A percentile compares a stretch with the other conserved stretches of the same genome.
phyloP scores from a whole-genome alignment of 108 stramenopile species.

The Mediolabrus comicus region DNA sequence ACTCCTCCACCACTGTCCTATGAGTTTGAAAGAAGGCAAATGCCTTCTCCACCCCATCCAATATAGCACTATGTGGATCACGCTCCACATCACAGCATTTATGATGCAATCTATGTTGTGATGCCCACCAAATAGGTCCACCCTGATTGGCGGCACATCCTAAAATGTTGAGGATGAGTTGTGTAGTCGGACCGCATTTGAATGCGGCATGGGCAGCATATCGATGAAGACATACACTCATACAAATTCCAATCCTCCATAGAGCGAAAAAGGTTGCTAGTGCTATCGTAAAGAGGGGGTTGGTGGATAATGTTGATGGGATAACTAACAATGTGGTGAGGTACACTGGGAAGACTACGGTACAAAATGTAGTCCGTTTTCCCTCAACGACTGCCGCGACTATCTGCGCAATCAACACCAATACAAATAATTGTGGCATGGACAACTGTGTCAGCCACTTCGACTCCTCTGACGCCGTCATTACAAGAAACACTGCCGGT shows the following conservation, averaged over 20 bases:
- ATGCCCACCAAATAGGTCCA: conserved; percentile 70
- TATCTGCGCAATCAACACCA: conserved; percentile 8
- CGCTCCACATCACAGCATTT: conserved; percentile 53
- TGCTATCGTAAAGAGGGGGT: neutral
- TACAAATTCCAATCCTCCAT: conserved; percentile 44
- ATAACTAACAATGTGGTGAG: conserved; percentile 27
- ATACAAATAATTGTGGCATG: conserved; percentile 8
- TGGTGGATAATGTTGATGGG: conserved; percentile 14
- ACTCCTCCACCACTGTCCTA: conserved; percentile 42
- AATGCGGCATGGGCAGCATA: conserved; percentile 65
- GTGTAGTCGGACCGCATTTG: conserved; percentile 44
- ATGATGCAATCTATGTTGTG: conserved; percentile 65
- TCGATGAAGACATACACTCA: conserved; percentile 63
- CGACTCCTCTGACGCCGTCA: conserved; percentile 11
- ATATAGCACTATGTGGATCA: conserved; percentile 59
- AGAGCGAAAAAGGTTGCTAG: conserved; percentile 22
- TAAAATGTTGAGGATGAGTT: conserved; percentile 38
- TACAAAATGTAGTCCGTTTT: conserved; percentile 39
- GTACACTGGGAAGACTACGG: conserved; percentile 46
- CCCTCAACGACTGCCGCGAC: conserved; percentile 15
- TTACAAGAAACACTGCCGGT: conserved; percentile 26
- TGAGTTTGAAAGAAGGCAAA: conserved; percentile 48
- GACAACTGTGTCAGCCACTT: neutral
- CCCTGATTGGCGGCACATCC: conserved; percentile 63
- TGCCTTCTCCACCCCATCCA: conserved; percentile 49